Base-by-base conservation (phyloP, 2,329 filamentous ascomycete species). In the Sporothrix pseudoabietina region DNA sequence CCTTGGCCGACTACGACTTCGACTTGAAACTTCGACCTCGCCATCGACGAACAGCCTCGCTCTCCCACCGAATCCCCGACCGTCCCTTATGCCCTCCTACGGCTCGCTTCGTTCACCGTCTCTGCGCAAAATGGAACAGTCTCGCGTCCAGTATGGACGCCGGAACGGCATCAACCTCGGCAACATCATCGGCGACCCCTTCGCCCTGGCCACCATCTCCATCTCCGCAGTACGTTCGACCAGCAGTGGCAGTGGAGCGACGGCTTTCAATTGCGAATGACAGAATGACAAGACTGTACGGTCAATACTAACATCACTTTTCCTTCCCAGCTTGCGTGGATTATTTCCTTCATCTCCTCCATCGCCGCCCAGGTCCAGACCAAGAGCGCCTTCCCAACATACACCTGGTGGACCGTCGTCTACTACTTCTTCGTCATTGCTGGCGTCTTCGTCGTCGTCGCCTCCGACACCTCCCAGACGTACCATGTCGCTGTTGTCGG, bases 181-280 rank as follows among this genome's bases (percentile, higher is more conserved):
- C 81, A 97, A 98, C 83, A 94, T 99, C 78, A 87, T 98, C 75
- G 96, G 96, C 78, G 95, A 99, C 83, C 96, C 96, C 6, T 98
- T 99, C 83, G 94, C 95, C 74, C 88, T 99, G 75, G 94, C 94
- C 72, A 98, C 96, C 49, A 89, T 97, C 76, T 98, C 95, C 73
- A 98, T 98, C 82, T 89, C 92, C 76, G 87, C 93, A 80, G 95
- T 98, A 89, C 82, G 94, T 71, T 16, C 22, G 22, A 8, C 41
- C 52, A 26, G 26, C 26, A 26, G 26, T 6, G 5, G 49, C 22
- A 55, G 52, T 12, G 5, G 4, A 52, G 35, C 35, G 35, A 35
- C 35, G 35, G 3, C 35, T 35, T 26, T 26, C 26, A 26, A 26
- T 26, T 26, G 26, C 26, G 2, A 26, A 26, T 26, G 26, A 26